A percentile compares a stretch with the other conserved stretches of the same genome.
These are phyloP conservation scores for Theileria luwenshuni DNA, from an alignment of 169 alveolate species.

Conservation along the genomic window DNA sequence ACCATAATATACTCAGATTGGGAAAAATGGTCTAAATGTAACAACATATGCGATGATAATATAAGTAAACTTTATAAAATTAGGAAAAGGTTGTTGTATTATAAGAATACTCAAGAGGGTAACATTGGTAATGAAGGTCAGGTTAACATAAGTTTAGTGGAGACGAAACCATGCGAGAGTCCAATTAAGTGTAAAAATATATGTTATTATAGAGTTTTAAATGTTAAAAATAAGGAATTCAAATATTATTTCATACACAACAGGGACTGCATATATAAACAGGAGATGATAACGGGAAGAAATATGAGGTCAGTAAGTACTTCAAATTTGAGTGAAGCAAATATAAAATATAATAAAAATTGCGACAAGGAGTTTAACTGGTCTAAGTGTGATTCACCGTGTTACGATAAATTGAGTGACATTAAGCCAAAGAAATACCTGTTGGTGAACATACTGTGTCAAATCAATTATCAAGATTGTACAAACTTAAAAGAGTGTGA, in stretches of 20 bases:
- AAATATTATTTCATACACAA: too few species aligned
- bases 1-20: conserved; percentile 38
- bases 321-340: neutral
- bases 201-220: conserved; percentile 31
- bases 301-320: too few species aligned
- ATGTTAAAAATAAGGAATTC: neutral
- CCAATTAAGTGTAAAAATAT: conserved; percentile 29
- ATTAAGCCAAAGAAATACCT: neutral
- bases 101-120: neutral
- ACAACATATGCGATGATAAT: conserved; percentile 35
- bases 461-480: conserved; percentile 3
- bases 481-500: conserved; percentile 19
- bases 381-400: conserved; percentile 59
- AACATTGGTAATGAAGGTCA: neutral
- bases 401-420: neutral
- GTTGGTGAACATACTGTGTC: neutral
- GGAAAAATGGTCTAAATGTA: conserved; percentile 66
- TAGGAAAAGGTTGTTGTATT: conserved; percentile 38
- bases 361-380: conserved; percentile 39
- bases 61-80: neutral
- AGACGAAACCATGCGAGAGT: conserved; percentile 36
- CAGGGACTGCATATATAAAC: too few species aligned
- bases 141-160: neutral
- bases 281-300: neutral
- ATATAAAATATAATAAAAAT: neutral